These are phyloP conservation scores for Incumbomyces lentus DNA, from an alignment of 2,329 filamentous ascomycete genomes.

Conservation along the genomic window DNA sequence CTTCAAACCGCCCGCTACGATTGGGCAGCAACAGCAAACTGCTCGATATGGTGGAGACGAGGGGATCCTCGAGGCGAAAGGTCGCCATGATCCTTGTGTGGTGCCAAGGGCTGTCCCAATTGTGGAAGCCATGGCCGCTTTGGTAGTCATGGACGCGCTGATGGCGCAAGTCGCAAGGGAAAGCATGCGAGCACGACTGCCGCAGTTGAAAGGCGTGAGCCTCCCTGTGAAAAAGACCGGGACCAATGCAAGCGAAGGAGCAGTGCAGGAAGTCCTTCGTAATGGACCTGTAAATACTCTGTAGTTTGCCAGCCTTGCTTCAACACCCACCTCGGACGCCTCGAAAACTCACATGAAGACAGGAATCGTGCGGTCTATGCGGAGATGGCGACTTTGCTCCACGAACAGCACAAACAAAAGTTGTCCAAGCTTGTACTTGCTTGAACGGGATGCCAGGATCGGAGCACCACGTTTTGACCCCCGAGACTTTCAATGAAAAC, in stretches of 20 bases:
- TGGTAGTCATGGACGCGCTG: constrained; percentile 78
- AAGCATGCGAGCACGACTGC: constrained; percentile 27
- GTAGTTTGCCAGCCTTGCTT: no score
- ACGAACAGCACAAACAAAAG: no score
- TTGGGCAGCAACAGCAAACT: constrained; percentile 77
- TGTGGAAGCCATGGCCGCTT: constrained; percentile 74
- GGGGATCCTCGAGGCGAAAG: constrained; percentile 80
- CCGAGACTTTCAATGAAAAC: no score
- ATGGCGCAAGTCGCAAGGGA: constrained; percentile 65
- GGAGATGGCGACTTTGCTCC: no score
- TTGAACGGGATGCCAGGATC: no score
- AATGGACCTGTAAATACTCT: no score
- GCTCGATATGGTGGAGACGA: constrained; percentile 65
- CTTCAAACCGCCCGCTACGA: constrained; percentile 93
- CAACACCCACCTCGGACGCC: no score
- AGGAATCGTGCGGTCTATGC: no score
- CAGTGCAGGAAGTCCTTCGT: constrained; percentile 9
- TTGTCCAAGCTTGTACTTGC: no score
- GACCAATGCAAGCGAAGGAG: constrained; percentile 12
- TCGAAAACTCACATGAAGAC: no score
- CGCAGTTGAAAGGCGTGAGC: constrained; percentile 10
- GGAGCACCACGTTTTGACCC: no score
- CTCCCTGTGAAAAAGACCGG: constrained; percentile 16
- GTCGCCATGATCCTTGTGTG: constrained; percentile 86
- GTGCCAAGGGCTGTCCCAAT: constrained; percentile 69